Evolutionary conservation across 2,329 filamentous ascomycete genomes (phyloP).

Genomic region (Colletotrichum tropicale): DNA sequence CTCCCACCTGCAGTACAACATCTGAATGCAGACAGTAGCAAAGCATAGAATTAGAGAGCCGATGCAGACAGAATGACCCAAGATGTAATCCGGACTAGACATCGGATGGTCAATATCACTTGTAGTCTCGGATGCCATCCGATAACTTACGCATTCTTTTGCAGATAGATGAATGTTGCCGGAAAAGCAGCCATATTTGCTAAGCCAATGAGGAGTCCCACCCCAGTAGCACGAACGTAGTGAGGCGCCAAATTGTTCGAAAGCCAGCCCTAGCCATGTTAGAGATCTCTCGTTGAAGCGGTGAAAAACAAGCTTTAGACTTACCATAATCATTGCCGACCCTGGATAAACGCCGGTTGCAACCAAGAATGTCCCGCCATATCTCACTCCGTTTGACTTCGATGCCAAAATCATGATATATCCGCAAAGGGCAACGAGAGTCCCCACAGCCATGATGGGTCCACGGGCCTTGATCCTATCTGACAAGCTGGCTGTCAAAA

Average conservation of each 20-base stretch:
- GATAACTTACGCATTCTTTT: constrained; percentile 41
- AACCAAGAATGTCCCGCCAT: constrained; percentile 39
- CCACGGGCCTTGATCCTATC: constrained; percentile 34
- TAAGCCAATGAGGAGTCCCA: constrained; percentile 43
- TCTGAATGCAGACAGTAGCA: constrained; percentile 31
- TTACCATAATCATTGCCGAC: constrained; percentile 29
- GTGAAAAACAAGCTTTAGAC: neutral
- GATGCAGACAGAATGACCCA: neutral
- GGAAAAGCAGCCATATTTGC: constrained; percentile 37
- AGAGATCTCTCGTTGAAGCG: neutral
- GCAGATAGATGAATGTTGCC: constrained; percentile 47
- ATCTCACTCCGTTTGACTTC: constrained; percentile 32
- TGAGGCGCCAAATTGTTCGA: constrained; percentile 47
- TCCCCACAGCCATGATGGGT: constrained; percentile 34
- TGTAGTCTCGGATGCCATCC: neutral
- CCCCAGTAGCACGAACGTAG: constrained; percentile 44
- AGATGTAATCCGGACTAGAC: neutral
- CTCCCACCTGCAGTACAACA: constrained; percentile 44
- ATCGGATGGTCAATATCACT: neutral
- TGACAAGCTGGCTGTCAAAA: constrained; percentile 34
- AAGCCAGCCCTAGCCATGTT: constrained; percentile 35
- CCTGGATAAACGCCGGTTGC: constrained; percentile 26
- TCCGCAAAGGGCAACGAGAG: constrained; percentile 33
- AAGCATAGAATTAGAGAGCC: constrained; percentile 32
- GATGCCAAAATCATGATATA: constrained; percentile 38